Evolutionary conservation across 495 filamentous ascomycete species (phyloP).

Genomic region (Podospora fimiseda): DNA sequence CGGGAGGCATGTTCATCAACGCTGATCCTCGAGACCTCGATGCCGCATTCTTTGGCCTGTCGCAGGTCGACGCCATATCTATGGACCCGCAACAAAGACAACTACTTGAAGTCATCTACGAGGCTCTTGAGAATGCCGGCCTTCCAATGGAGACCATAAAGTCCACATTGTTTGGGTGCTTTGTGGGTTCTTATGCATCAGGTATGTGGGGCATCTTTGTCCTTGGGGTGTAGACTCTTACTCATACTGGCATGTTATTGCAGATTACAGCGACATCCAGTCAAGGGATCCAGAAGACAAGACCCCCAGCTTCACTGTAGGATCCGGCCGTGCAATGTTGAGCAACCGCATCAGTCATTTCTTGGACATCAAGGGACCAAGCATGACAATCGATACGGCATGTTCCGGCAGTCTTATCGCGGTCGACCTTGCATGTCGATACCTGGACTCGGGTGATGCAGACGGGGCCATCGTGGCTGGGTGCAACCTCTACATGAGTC

Average conservation of each 20-base stretch:
- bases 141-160: slow-evolving; percentile 63
- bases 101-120: slow-evolving; percentile 56
- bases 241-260: background rate
- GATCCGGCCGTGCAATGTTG: slow-evolving; percentile 26
- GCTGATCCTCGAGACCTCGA: background rate
- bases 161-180: slow-evolving; percentile 66
- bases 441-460: slow-evolving; percentile 20
- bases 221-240: background rate
- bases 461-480: background rate
- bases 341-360: slow-evolving; percentile 47
- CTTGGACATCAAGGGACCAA: slow-evolving; percentile 40
- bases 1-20: background rate
- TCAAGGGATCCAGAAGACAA: slow-evolving; percentile 17
- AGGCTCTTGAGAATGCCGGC: slow-evolving; percentile 71
- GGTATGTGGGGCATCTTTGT: too few species aligned
- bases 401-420: slow-evolving; percentile 38
- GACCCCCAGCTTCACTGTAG: slow-evolving; percentile 21
- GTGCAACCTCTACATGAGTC: slow-evolving; percentile 2
- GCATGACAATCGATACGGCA: slow-evolving; percentile 36
- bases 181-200: slow-evolving; percentile 66
- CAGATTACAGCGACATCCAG: slow-evolving; percentile 54
- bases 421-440: slow-evolving; percentile 35
- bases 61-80: background rate
- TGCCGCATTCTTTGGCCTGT: background rate
- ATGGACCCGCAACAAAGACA: slow-evolving; percentile 59